phyloP scores from a whole-genome alignment of 768 basidiomycete genomes.

The Mycena venus region DNA sequence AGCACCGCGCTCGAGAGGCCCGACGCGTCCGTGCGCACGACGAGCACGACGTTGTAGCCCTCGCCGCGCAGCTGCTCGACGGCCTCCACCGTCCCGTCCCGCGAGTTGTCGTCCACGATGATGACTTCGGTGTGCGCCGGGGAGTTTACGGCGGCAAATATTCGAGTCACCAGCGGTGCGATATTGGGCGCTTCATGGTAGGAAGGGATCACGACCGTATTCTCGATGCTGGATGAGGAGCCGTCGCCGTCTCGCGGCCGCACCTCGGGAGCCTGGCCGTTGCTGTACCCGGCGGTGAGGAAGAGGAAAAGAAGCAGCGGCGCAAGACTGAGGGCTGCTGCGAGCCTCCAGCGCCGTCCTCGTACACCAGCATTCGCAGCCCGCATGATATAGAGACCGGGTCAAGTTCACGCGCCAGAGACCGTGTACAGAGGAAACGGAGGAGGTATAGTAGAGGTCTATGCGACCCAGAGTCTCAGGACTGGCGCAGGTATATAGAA shows the following conservation, averaged over 20 bases:
- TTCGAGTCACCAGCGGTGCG: neutral
- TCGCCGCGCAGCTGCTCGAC: neutral
- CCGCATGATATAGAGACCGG: neutral
- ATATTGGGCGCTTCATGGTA: constrained; percentile 21
- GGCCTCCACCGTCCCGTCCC: neutral
- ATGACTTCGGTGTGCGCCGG: neutral
- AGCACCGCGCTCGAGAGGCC: neutral
- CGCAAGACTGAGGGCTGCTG: neutral
- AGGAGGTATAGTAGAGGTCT: neutral
- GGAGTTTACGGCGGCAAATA: neutral
- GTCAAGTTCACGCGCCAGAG: neutral
- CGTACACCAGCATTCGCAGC: neutral
- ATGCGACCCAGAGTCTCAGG: neutral
- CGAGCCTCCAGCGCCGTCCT: too few relatives aligned
- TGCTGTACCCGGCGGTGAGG: neutral
- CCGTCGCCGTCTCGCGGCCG: neutral
- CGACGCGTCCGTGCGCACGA: neutral
- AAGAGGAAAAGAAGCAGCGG: neutral
- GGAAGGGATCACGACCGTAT: constrained; percentile 12
- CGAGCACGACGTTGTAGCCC: neutral
- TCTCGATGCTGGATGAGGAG: neutral
- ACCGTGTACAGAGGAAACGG: too few relatives aligned
- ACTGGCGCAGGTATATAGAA: neutral
- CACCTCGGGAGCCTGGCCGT: neutral
- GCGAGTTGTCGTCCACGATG: neutral